Evolutionary conservation across 495 filamentous ascomycete species (phyloP), one percentile per base, ranked within the genome.

Genomic region (Aspergillus panamensis): DNA sequence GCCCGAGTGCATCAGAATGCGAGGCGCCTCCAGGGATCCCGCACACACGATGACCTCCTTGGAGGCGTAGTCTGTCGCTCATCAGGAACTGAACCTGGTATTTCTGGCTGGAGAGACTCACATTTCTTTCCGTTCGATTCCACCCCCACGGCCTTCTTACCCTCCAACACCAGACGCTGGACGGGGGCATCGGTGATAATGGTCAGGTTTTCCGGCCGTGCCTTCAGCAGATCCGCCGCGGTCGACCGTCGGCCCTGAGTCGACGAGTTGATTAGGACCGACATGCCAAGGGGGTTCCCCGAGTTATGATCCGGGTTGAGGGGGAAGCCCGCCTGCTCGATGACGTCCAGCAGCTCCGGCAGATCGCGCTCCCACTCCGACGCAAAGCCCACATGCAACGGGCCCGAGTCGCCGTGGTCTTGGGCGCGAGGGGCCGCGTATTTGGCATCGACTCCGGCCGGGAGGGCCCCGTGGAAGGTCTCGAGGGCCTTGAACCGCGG

Each of bases 1-100:
- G 9, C 85, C 86, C 0, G 82, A 85, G 56, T 85, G 81, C 79
- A 86, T 83, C 0, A 88, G 74, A 47, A 87, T 77, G 44, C 82
- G 78, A 2, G 86, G 85, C 8, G 69, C 71, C 63, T 87, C 78
- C 19, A 86, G 71, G 1, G 84, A 70, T 8, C 86, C 85, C 14
- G 77, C 77, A 1, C 74, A 77, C 8, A 89, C 66, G 50, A 87
- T 80, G 39, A 86, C 77, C 48, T 88, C 85, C 53, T 79, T 75
- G 19, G 69, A 73, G 16, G 83, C 78, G 32, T 66, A 51, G 57
- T 75, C 69, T 68, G n/a, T 20, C 9, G 0, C 16, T 0, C 0
- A 45, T 10, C 8, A 45, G 17, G 1, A 16, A 45, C 14, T 19
- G 16, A 12, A 16, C 0, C 9, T 3, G 3, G 14, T 3, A 19